Evolutionary conservation across 2,329 filamentous ascomycete genomes (phyloP).

Genomic region (Penicillium frequentans): DNA sequence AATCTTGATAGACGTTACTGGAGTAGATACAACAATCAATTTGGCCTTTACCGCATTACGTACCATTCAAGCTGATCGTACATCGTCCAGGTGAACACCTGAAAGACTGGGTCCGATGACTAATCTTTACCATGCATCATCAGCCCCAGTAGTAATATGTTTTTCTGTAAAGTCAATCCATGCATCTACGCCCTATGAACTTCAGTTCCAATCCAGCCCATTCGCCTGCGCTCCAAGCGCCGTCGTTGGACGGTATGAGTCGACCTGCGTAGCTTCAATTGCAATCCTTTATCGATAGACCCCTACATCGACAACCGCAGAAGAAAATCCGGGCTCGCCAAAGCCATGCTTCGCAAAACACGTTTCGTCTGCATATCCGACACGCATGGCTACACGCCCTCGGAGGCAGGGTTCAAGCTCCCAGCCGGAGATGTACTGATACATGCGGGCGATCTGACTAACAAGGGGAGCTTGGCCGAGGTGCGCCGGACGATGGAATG

Average conservation of each 20-base stretch:
- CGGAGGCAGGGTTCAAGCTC: conserved; percentile 50
- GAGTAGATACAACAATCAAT: not conserved
- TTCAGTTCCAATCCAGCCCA: conserved; percentile 2
- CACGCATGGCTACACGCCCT: conserved; percentile 55
- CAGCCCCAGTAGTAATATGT: not conserved
- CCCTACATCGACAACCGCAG: no score
- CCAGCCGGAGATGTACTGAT: conserved; percentile 59
- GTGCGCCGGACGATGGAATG: conserved; percentile 54
- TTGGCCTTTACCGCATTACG: not conserved
- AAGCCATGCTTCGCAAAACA: conserved; percentile 40
- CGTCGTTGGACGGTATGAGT: not conserved
- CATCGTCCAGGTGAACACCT: not conserved
- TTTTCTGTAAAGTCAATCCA: conserved; percentile 2
- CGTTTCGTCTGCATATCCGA: conserved; percentile 61
- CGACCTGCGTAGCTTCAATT: not conserved
- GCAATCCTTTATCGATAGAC: not conserved
- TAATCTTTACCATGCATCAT: conserved; percentile 15
- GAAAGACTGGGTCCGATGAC: conserved; percentile 25
- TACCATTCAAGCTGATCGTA: not conserved
- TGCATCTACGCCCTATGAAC: conserved; percentile 3
- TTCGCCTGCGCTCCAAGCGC: conserved; percentile 5
- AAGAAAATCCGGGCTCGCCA: not conserved
- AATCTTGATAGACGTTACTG: not conserved
- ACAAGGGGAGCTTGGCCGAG: conserved; percentile 54
- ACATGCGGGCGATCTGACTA: conserved; percentile 60